phyloP scores from a whole-genome alignment of 2,329 filamentous ascomycete species.

The Phyllosticta capitalensis region DNA sequence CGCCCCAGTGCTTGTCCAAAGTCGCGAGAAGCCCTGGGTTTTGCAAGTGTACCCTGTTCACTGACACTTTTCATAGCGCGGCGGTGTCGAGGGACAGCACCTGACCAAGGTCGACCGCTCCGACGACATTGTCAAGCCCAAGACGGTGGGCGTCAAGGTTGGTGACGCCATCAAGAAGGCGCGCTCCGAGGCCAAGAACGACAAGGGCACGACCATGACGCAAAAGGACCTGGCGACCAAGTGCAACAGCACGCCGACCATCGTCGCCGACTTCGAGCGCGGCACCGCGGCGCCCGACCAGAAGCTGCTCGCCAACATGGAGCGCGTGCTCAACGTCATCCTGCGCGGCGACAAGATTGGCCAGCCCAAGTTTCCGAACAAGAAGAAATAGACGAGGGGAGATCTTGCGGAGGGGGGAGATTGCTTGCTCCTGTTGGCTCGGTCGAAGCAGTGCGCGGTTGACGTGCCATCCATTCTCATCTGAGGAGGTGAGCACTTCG shows the following conservation, averaged over 20 bases:
- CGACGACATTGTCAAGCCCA: constrained; percentile 96
- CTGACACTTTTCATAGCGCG: constrained; percentile 27
- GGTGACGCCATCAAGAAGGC: constrained; percentile 73
- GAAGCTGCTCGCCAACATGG: constrained; percentile 68
- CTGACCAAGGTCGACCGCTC: constrained; percentile 95
- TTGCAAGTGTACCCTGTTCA: constrained; percentile 23
- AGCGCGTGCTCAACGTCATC: constrained; percentile 79
- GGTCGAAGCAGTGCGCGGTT: background rate
- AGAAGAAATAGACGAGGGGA: constrained; percentile 43
- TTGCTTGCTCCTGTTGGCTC: background rate
- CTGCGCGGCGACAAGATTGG: constrained; percentile 80
- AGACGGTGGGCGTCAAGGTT: constrained; percentile 68
- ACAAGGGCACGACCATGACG: constrained; percentile 63
- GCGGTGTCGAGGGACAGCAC: constrained; percentile 72
- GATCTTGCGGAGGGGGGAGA: background rate
- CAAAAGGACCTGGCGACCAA: constrained; percentile 81
- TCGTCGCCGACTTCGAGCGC: constrained; percentile 79
- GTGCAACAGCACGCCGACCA: constrained; percentile 73
- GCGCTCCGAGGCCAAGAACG: constrained; percentile 73
- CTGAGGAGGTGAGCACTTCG: too few species aligned
- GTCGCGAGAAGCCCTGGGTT: background rate
- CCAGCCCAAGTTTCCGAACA: constrained; percentile 65
- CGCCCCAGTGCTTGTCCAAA: background rate
- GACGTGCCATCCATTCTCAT: background rate
- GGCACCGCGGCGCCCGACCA: constrained; percentile 72